Base-by-base conservation (phyloP, 2,329 filamentous ascomycete species). In the Metarhizium brunneum region DNA sequence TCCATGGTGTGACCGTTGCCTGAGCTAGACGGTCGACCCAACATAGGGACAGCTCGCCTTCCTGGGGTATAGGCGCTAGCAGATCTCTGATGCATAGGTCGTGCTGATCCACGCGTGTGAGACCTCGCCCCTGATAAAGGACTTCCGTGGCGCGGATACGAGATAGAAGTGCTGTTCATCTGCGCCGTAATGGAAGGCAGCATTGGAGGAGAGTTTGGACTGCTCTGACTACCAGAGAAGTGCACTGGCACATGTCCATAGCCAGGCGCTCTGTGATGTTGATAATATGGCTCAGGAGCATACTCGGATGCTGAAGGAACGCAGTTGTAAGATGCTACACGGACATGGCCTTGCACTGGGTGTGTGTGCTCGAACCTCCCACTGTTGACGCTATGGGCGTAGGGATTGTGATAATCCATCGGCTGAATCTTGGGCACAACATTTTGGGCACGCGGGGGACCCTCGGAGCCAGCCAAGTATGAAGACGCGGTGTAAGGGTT, bases 151-250 rank as follows among this genome's bases (percentile, higher is more conserved):
- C 30, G 51, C 8, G 6, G 25, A 29, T 58, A 52, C 8, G 42
- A n/a, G 11, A 36, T 32, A 38, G 14, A 20, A 20, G 20, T 20
- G 18, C 35, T 42, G 14, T 60, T 50, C 30, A 65, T 57, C n/a
- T 64, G 64, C 10, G 59, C 47, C 29, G 57, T 56, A 54, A 66
- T 63, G 2, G 64, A 62, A 3, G 64, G 64, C n/a, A 66, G 55
- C 4, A 58, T 61, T n/a, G 57, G 49, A 13, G 54, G 59, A n/a
- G 54, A 36, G 4, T 56, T 52, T 30, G 40, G 16, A 38, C 42
- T 54, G 20, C 30, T 51, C 53, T 52, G 57, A 29, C 50, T 51
- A 35, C 32, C 40, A 36, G 45, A 50, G 36, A 32, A 45, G n/a
- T 50, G 45, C 25, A 14, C 20, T 16, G 45, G 45, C 20, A 18